Conservation (phyloP, 140 eudicot species). For the Anethum foeniculum region DNA sequence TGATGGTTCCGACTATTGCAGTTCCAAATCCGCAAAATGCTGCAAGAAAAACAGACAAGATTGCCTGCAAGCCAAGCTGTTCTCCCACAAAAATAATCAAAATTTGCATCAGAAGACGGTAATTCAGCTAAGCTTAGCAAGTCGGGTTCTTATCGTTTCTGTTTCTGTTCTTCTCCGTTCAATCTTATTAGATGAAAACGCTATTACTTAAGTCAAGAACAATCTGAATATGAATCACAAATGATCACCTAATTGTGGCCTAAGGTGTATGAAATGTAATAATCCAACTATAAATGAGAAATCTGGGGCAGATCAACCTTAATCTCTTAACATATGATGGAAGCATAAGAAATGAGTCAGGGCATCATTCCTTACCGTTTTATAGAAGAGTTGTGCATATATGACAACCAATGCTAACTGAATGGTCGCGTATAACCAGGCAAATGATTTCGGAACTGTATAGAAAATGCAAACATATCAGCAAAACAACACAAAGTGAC, state of each 20-base stretch:
- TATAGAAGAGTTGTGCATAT: constrained; percentile 68
- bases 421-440: constrained; percentile 82
- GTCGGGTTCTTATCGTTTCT: too few relatives aligned
- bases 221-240: too few relatives aligned
- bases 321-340: neutral
- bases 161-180: too few relatives aligned
- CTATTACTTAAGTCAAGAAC: too few relatives aligned
- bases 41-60: constrained; percentile 74
- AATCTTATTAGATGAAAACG: too few relatives aligned
- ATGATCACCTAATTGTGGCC: too few relatives aligned
- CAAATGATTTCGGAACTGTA: constrained; percentile 56
- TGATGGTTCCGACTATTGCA: constrained; percentile 66
- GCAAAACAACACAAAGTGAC: neutral
- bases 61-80: constrained; percentile 69
- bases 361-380: constrained; percentile 37
- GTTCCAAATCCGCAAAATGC: constrained; percentile 92
- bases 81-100: constrained; percentile 7
- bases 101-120: neutral
- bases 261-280: too few relatives aligned
- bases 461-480: constrained; percentile 18
- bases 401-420: constrained; percentile 77
- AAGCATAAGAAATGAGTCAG: neutral
- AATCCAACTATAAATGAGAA: too few relatives aligned
- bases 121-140: neutral
- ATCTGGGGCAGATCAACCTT: neutral